phyloP scores from a whole-genome alignment of 2,329 filamentous ascomycete genomes.

The Aspergillus ochraceus region DNA sequence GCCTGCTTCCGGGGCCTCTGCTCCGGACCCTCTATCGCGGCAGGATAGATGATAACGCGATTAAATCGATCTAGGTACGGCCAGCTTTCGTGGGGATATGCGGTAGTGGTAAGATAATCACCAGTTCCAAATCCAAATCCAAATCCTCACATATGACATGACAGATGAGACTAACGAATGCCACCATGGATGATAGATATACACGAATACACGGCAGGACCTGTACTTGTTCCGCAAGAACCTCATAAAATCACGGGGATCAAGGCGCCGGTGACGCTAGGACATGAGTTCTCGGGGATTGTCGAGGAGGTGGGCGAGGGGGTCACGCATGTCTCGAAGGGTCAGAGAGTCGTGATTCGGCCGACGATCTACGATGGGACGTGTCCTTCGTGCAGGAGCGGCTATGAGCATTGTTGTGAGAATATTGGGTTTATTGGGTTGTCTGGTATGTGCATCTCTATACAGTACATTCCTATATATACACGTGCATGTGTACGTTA shows the following conservation, averaged over 20 bases:
- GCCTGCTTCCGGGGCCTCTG: too few relatives aligned
- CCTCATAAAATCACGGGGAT: constrained; percentile 61
- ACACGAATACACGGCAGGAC: constrained; percentile 54
- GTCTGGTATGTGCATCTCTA: constrained; percentile 32
- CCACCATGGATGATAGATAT: constrained; percentile 36
- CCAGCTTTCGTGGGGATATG: constrained; percentile 39
- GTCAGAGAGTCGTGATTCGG: constrained; percentile 55
- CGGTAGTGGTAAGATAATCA: constrained; percentile 25
- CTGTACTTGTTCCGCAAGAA: constrained; percentile 49
- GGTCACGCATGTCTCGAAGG: constrained; percentile 47
- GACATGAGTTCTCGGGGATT: constrained; percentile 65
- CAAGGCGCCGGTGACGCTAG: constrained; percentile 59
- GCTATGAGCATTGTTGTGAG: constrained; percentile 61
- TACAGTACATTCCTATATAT: too few relatives aligned
- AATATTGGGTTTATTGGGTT: constrained; percentile 56
- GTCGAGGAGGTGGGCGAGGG: constrained; percentile 59
- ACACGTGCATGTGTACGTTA: too few relatives aligned
- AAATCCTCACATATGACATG: too few relatives aligned
- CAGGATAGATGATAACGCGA: background rate
- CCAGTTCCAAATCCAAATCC: too few relatives aligned
- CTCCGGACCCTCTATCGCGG: too few relatives aligned
- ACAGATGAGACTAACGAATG: background rate
- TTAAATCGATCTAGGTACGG: constrained; percentile 16
- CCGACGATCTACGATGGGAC: constrained; percentile 43
- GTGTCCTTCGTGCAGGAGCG: constrained; percentile 52